Evolutionary conservation across 176 grass and related monocot species (phyloP).

Genomic region (Oryza officinalis): DNA sequence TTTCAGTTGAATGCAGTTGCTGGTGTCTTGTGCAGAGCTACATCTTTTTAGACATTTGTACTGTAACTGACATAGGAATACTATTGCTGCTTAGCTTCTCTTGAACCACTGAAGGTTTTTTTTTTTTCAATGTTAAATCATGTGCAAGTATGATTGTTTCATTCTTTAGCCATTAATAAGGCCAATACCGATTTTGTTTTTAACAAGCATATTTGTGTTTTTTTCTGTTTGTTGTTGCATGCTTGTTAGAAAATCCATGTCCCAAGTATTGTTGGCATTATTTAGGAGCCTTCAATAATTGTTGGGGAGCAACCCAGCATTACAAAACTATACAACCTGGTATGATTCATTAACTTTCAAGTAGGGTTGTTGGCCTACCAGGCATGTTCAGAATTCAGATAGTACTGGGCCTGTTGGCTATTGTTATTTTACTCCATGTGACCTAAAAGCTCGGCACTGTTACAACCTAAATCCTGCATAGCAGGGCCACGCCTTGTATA

Average conservation of each 20-base stretch:
- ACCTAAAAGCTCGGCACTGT: not conserved
- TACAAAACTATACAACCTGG: conserved; percentile 33
- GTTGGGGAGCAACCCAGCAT: not conserved
- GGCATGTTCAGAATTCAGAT: conserved; percentile 17
- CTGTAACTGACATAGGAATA: not conserved
- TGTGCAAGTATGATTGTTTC: not conserved
- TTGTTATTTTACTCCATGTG: conserved; percentile 16
- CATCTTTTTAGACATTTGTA: not conserved
- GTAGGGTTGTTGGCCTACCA: not conserved
- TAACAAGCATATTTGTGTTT: not conserved
- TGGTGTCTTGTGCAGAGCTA: not conserved
- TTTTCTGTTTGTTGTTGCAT: not conserved
- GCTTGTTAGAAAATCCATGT: not conserved
- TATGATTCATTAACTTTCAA: conserved; percentile 1
- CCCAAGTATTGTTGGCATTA: not conserved
- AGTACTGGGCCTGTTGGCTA: not conserved
- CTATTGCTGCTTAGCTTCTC: not conserved
- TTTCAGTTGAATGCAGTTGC: not conserved
- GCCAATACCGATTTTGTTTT: not conserved
- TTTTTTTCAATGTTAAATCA: not conserved
- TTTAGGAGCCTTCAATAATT: not conserved
- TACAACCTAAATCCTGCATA: not conserved
- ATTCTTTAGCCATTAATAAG: not conserved
- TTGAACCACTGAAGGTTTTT: not conserved
- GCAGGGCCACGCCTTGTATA: not conserved